phyloP scores from a whole-genome alignment of 306 rosid species.

The Pterocarpus santalinus region DNA sequence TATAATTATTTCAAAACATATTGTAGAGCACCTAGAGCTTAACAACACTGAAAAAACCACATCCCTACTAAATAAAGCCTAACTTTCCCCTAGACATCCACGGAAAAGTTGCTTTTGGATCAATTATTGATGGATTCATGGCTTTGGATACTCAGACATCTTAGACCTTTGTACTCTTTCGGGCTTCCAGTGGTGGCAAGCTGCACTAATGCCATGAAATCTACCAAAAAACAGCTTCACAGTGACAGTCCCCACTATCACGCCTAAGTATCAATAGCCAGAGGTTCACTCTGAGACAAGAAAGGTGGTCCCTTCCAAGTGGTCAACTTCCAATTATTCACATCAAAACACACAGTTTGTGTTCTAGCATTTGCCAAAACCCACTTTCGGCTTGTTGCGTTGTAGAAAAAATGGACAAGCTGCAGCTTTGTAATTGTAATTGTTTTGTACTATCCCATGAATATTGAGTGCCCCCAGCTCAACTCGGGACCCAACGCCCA shows the following conservation, averaged over 20 bases:
- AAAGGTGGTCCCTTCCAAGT: slow-evolving; percentile 38
- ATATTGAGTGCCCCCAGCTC: neutral
- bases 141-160: slow-evolving; percentile 55
- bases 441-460: neutral
- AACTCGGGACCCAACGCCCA: too few species aligned
- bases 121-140: slow-evolving; percentile 21
- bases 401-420: slow-evolving; percentile 1
- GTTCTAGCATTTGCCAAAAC: neutral
- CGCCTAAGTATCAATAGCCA: neutral
- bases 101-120: neutral
- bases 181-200: slow-evolving; percentile 42
- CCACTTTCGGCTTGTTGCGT: slow-evolving; percentile 14
- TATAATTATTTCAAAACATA: too few species aligned
- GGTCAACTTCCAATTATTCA: slow-evolving; percentile 20
- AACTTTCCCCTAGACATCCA: too few species aligned
- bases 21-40: too few species aligned
- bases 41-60: too few species aligned
- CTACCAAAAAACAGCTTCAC: slow-evolving; percentile 17
- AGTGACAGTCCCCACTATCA: slow-evolving; percentile 2
- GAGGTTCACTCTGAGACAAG: neutral
- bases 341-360: neutral
- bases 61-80: too few species aligned
- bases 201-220: slow-evolving; percentile 47
- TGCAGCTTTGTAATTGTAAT: neutral
- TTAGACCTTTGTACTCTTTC: slow-evolving; percentile 48